Percentiles rank a stretch among this genome's conserved stretches.
These are phyloP conservation scores for Allomyces javanicus DNA, from an alignment of 192 early-diverging fungal genomes.

Conservation along the genomic window DNA sequence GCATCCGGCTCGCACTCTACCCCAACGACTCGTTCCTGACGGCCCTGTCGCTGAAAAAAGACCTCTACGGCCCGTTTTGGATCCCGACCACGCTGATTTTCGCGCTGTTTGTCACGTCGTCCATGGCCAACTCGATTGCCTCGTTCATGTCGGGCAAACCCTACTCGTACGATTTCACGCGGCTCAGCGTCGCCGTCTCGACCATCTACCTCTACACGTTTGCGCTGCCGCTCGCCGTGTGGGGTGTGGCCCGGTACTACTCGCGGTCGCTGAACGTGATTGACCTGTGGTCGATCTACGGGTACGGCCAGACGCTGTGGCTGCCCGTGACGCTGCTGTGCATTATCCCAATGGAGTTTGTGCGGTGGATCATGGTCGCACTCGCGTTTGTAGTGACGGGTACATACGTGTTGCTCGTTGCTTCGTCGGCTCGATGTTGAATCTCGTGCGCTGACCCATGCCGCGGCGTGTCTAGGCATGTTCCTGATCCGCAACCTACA, in stretches of 20 bases:
- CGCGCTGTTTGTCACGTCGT: conserved; percentile 79
- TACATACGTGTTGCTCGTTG: conserved; percentile 12
- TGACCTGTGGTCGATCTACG: conserved; percentile 69
- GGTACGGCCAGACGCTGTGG: conserved; percentile 84
- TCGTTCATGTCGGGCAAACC: conserved; percentile 31
- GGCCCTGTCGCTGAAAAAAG: conserved; percentile 61
- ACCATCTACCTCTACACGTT: conserved; percentile 69
- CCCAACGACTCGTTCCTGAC: conserved; percentile 65
- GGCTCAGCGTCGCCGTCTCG: conserved; percentile 58
- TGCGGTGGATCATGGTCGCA: conserved; percentile 65
- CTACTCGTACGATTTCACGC: conserved; percentile 57
- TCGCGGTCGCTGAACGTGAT: conserved; percentile 63
- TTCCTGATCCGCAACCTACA: conserved; percentile 37
- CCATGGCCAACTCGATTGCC: conserved; percentile 66
- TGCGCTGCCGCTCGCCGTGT: conserved; percentile 48
- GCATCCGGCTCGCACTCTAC: conserved; percentile 42
- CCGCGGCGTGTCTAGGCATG: conserved; percentile 6
- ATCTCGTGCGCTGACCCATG: background rate
- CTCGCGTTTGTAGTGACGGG: conserved; percentile 50
- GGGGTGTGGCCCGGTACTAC: conserved; percentile 67
- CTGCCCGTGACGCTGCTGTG: conserved; percentile 48
- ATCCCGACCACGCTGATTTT: conserved; percentile 93
- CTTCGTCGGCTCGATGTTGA: conserved; percentile 18
- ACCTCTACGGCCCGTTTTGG: conserved; percentile 98
- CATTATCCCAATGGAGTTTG: conserved; percentile 7